Percentiles rank a stretch among this genome's conserved stretches.
These are phyloP conservation scores for Turritis glabra DNA, from an alignment of 345 rosid species.

Conservation along the genomic window DNA sequence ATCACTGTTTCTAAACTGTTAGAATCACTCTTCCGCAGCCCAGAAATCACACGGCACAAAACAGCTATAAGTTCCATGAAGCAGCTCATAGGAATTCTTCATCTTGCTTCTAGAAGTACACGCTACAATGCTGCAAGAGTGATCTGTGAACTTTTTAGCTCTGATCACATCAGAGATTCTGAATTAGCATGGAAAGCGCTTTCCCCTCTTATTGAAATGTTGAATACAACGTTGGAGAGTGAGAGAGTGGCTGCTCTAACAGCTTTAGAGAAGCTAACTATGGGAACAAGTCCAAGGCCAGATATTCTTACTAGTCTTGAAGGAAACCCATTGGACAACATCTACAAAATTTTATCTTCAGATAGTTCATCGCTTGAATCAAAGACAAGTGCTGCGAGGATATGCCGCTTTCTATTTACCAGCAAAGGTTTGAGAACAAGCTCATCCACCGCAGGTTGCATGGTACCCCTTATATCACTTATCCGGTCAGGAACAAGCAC, in stretches of 20 bases:
- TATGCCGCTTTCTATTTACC: conserved; percentile 58
- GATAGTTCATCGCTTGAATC: conserved; percentile 59
- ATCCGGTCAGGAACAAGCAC: conserved; percentile 49
- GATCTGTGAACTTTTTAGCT: conserved; percentile 66
- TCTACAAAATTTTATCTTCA: conserved; percentile 60
- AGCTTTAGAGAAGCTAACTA: conserved; percentile 67
- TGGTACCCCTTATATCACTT: conserved; percentile 63
- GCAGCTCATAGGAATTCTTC: conserved; percentile 71
- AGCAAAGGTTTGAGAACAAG: conserved; percentile 50
- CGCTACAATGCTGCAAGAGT: conserved; percentile 77
- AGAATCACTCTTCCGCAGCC: conserved; percentile 61
- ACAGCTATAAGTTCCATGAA: conserved; percentile 65
- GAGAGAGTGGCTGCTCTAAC: conserved; percentile 70
- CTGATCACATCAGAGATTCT: conserved; percentile 66
- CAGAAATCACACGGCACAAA: conserved; percentile 62
- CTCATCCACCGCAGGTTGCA: conserved; percentile 59
- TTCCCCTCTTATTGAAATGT: conserved; percentile 77
- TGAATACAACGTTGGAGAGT: conserved; percentile 61
- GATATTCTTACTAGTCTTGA: conserved; percentile 52
- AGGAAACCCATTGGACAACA: conserved; percentile 65
- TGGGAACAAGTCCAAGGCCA: conserved; percentile 53
- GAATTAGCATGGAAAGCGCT: conserved; percentile 73
- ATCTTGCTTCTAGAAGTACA: conserved; percentile 62
- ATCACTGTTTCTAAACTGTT: conserved; percentile 60
- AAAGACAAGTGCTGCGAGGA: conserved; percentile 72